Evolutionary conservation across 2,329 filamentous ascomycete genomes (phyloP), one percentile per base, ranked within the genome.

Genomic region (Verticillium zaregamsianum): DNA sequence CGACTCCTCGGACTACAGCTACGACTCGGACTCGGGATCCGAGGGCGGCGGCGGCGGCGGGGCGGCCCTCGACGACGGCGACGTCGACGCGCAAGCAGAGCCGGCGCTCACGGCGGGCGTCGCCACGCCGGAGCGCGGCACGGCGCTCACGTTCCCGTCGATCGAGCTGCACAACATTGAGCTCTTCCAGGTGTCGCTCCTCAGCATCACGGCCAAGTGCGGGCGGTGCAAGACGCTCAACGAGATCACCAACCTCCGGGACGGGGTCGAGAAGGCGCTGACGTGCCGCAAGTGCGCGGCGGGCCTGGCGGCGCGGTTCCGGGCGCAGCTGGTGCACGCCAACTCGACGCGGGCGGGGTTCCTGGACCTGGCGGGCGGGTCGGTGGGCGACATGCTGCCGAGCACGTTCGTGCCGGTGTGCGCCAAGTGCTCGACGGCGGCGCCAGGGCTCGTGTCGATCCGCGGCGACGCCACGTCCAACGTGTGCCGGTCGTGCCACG

Each of bases 351-450:
- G 90, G 62, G 91, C 90, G 14, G 92, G 92, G 5, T 93, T 93
- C 72, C 75, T 96, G 62, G 91, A 95, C 72, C 76, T 92, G 11
- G 84, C 89, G 31, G 90, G 90, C 17, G 93, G 90, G 74, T 88
- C 86, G 6, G 83, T 91, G 9, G 81, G 86, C 55, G 92, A 95
- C 70, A 85, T 95, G 80, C 83, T 95, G 12, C 89, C 90, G 60
- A 93, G 90, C 74, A 88, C 86, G 49, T 94, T 96, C 76, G 77
- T 90, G 33, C 92, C 92, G 17, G 93, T 90, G 0, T 96, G 92
- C 72, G 82, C 85, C 1, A 82, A 85, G 69, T 96, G 92, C 75
- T 95, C 91, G 33, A 90, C 87, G 0, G 69, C 85, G 1, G 86
- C 87, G 64, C 82, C 84, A 4, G 90, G 90, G 1, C 82, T 95